Percentiles rank a stretch among this genome's conserved stretches.
phyloP scores from a whole-genome alignment of 495 filamentous ascomycete species.

The Penicillium cinerascens region DNA sequence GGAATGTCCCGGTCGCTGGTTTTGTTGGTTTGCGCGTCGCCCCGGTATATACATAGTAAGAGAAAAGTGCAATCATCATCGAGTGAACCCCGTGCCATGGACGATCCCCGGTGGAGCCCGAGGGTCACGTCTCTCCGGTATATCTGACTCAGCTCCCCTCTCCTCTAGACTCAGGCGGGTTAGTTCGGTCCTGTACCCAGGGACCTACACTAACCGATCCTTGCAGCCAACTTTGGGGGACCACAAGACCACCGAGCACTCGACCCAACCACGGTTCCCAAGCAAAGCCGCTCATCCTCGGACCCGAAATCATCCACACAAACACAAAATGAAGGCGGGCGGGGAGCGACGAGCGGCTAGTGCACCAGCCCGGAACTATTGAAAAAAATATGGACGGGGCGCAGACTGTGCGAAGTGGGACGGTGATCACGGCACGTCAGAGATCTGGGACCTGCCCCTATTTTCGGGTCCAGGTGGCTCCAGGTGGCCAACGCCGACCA shows the following conservation, averaged over 20 bases:
- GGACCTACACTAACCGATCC: too few relatives aligned
- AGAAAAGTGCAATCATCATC: conserved; percentile 18
- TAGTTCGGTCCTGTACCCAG: too few relatives aligned
- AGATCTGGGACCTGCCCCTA: conserved; percentile 1
- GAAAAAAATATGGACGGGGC: conserved; percentile 1
- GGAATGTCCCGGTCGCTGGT: too few relatives aligned
- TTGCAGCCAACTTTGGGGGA: background rate
- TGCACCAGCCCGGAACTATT: conserved; percentile 3
- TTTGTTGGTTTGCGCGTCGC: too few relatives aligned
- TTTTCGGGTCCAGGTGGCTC: background rate
- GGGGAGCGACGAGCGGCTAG: background rate
- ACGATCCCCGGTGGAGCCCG: conserved; percentile 22
- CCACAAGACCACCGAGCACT: too few relatives aligned
- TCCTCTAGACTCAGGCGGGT: too few relatives aligned
- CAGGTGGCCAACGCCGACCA: background rate
- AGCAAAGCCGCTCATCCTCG: too few relatives aligned
- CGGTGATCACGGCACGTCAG: conserved; percentile 9
- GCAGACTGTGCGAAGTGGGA: conserved; percentile 2
- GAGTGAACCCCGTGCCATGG: conserved; percentile 19
- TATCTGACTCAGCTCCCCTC: background rate
- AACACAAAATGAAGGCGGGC: background rate
- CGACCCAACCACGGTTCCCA: background rate
- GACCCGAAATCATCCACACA: too few relatives aligned
- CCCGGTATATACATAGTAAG: too few relatives aligned
- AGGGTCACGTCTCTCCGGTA: conserved; percentile 6